Base-by-base conservation (phyloP, 768 basidiomycete species). In the Flagelloscypha sp. region DNA sequence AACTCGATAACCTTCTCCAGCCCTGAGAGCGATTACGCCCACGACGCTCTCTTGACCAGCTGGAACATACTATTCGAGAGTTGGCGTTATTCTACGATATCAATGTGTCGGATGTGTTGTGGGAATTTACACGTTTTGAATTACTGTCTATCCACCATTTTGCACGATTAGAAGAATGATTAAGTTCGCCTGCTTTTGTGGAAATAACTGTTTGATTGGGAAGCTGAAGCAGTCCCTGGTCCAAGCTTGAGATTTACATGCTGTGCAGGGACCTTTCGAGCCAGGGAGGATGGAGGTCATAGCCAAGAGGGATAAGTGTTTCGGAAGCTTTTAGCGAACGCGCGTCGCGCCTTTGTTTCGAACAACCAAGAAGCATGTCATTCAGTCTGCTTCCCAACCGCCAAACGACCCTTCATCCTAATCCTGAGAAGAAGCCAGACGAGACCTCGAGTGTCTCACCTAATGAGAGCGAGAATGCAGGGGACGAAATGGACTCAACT, bases 81-180 rank as follows among this genome's bases (percentile, higher is more conserved):
- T 25, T 35, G 40, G 35, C 24, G 12, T 11, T 36, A 21, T 31
- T 9, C 8, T 9, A 8, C 30, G 12, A n/a, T n/a, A n/a, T 19
- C n/a, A n/a, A n/a, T n/a, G n/a, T n/a, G n/a, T n/a, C n/a, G n/a
- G n/a, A 25, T n/a, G 29, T 6, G n/a, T n/a, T n/a, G n/a, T n/a
- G n/a, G n/a, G 11, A 41, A 73, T 86, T 52, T 48, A 94, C 93
- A 49, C 93, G 78, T 50, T 79, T 71, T 25, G 84, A 77, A 50
- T 85, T 87, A 38, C 73, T 71, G 47, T 98, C 93, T 7, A 97
- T 69, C 89, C 89, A 97, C 73, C 84, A 84, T 54, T 75, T 79
- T 47, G 75, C 80, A 35, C 74, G 66, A 53, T 86, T 87, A 15
- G 71, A 53, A 12, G 80, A 79, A 48, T 81, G 80, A 37, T 78